Base-by-base conservation (phyloP, 2,329 filamentous ascomycete species). In the Alternaria novae-zelandiae region DNA sequence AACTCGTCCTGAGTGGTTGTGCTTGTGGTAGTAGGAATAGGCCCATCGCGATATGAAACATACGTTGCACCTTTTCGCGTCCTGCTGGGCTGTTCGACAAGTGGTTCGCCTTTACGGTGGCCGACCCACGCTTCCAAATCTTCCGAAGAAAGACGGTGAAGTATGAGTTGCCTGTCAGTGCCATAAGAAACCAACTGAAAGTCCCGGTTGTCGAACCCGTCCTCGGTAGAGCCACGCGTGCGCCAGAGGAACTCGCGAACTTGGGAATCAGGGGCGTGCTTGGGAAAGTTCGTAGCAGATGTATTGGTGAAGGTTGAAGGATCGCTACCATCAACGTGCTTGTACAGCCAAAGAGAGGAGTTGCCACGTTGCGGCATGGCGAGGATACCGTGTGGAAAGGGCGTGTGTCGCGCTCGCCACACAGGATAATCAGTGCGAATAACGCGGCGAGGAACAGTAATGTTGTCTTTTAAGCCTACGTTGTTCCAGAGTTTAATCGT, bases 401-500 rank as follows among this genome's bases (percentile, higher is more conserved):
- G 94, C 0, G 94, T 96, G 75, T 97, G 93, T 4, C 94, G 88
- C 54, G 95, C 94, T 74, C 94, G 88, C 93, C 94, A 97, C 21
- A 97, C 91, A 1, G 94, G 95, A 74, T 94, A 97, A 3, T 90
- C 87, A 1, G 94, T 96, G 51, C 86, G 85, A 58, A 97, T 94
- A 47, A 94, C 87, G 63, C 92, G 89, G 23, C 62, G 63, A 7
- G 76, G 75, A 6, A 61, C 65, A 15, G 59, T 66, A 21, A 75
- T 74, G 15, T 70, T 86, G 4, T 85, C 84, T 5, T 88, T 84
- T 17, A 86, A 83, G 58, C 82, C 83, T 2, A 83, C 85, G 71
- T 94, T 93, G 77, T 97, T 91, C 94, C 94, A 97, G 68, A 97
- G 91, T 76, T 96, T 97, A 80, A 97, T 95, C 44, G 91, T 96